Percentiles rank a stretch among this genome's conserved stretches.
Evolutionary conservation across 2,329 filamentous ascomycete species (phyloP).

Genomic region (Diaporthe longicolla): DNA sequence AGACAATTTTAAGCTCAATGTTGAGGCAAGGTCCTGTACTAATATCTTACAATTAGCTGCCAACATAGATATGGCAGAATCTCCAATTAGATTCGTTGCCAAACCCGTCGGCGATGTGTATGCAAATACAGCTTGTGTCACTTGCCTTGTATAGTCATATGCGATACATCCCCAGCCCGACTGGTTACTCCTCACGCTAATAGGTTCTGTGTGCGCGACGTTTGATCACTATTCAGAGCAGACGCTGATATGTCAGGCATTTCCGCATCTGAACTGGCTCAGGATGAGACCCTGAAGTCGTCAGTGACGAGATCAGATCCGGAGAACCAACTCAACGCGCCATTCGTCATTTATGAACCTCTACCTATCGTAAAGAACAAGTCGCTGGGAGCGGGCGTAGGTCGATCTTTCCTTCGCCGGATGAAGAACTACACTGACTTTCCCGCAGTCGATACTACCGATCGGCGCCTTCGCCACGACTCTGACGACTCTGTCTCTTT

Average conservation of each 20-base stretch:
- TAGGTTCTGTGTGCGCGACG: background rate
- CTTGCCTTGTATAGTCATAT: background rate
- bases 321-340: slow-evolving; percentile 17
- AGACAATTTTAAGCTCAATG: slow-evolving; percentile 20
- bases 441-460: background rate
- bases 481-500: slow-evolving; percentile 65
- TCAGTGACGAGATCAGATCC: slow-evolving; percentile 27
- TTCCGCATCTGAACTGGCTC: slow-evolving; percentile 19
- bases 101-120: background rate
- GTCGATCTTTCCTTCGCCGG: fast-evolving
- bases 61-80: background rate
- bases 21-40: background rate
- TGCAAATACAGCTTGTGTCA: background rate
- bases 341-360: slow-evolving; percentile 15
- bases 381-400: slow-evolving; percentile 14
- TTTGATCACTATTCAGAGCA: background rate
- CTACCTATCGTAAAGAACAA: slow-evolving; percentile 42
- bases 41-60: too few species aligned
- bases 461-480: slow-evolving; percentile 68
- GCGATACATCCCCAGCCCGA: background rate
- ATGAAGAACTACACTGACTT: background rate
- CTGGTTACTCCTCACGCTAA: background rate
- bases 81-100: too few species aligned
- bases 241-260: slow-evolving; percentile 6
- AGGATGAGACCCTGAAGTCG: slow-evolving; percentile 4